Base-by-base conservation (phyloP, 768 basidiomycete genomes). In the Boletus reticuloceps region DNA sequence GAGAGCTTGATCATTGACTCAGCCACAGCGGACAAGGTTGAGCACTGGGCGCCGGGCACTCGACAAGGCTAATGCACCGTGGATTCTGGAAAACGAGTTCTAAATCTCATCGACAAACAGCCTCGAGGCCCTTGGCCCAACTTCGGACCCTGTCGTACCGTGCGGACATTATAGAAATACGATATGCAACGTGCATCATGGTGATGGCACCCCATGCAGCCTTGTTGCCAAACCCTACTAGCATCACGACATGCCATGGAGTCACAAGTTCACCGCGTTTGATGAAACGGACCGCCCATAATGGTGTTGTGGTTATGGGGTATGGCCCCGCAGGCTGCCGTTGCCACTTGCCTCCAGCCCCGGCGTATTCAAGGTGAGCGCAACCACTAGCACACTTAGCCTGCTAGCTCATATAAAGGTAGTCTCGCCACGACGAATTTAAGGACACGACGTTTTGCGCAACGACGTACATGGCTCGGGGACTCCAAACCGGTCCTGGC, bases 251-350 rank as follows among this genome's bases (percentile, higher is more conserved):
- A 52, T 36, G 56, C 22, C 38, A 53, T 55, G 48, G 45, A 34
- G 48, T 53, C 51, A 64, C 58, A 39, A 58, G 58, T 36, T 67
- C 41, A 34, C 64, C 58, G 62, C 40, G 53, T 58, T 50, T 22
- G 31, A 60, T 64, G 51, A 49, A 58, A 42, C 31, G 54, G 19
- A 36, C 41, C 20, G 25, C 31, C 40, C 55, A 29, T 40, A 36
- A 36, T 47, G 46, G 38, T 6, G 38, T 46, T 25, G 31, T 22
- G 25, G 49, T 31, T 22, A 2, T 36, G 38, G 52, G 50, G 41
- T 50, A 51, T 39, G 17, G 47, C 44, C 41, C 34, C 41, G 44
- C 52, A 41, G 52, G 52, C 16, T n/a, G 29, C n/a, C 43, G 41
- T 54, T 56, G 52, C 42, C 31, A 29, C 25, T 11, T 34, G 34